These are phyloP conservation scores for Tephrocybe rancida DNA, from an alignment of 768 basidiomycete genomes.

Conservation along the genomic window DNA sequence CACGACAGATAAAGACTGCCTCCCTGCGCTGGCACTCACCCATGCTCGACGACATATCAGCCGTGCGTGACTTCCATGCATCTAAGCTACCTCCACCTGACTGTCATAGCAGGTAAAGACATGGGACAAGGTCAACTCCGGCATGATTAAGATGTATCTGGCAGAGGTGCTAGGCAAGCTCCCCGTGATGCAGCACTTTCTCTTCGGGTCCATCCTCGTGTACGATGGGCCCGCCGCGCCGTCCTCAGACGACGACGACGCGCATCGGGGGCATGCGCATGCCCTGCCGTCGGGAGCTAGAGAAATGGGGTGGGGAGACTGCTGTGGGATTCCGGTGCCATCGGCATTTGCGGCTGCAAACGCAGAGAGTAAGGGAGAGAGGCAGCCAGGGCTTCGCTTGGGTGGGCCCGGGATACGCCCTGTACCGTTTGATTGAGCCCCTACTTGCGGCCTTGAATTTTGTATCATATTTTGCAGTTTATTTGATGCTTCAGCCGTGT, in stretches of 20 bases:
- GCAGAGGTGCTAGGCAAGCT: constrained; percentile 96
- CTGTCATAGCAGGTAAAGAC: constrained; percentile 64
- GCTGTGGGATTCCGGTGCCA: constrained; percentile 89
- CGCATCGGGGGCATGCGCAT: constrained; percentile 55
- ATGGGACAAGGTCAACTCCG: constrained; percentile 95
- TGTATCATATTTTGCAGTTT: background rate
- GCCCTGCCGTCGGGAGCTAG: constrained; percentile 47
- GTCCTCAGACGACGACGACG: constrained; percentile 30
- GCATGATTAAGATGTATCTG: constrained; percentile 98
- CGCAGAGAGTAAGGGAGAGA: constrained; percentile 46
- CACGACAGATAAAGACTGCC: constrained; percentile 84
- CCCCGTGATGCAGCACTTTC: constrained; percentile 94
- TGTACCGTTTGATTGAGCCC: constrained; percentile 73
- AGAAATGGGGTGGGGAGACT: constrained; percentile 81
- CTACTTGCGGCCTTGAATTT: background rate
- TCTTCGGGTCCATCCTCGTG: constrained; percentile 82
- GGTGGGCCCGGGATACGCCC: constrained; percentile 69
- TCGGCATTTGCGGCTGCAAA: constrained; percentile 77
- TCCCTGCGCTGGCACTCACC: constrained; percentile 98
- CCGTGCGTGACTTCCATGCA: constrained; percentile 38
- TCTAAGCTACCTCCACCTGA: constrained; percentile 3
- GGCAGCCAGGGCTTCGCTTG: constrained; percentile 40
- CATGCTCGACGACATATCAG: constrained; percentile 98
- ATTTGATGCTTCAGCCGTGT: background rate
- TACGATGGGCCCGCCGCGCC: constrained; percentile 64